A percentile compares a stretch with the other conserved stretches of the same genome.
Evolutionary conservation across 2,329 filamentous ascomycete genomes (phyloP).

Genomic region (Coniochaeta sp.): DNA sequence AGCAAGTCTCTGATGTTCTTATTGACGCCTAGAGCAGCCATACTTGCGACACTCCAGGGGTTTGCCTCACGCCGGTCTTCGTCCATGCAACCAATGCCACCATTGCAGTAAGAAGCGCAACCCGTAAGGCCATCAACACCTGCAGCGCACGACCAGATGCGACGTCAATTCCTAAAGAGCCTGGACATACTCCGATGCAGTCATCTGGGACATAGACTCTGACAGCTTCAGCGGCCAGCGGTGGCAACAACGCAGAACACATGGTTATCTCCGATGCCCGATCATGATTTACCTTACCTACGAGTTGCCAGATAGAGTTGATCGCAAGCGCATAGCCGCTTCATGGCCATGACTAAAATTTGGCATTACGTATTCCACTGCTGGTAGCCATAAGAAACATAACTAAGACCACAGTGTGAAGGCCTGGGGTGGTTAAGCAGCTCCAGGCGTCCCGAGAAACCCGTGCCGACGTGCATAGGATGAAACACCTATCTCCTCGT

Average conservation of each 20-base stretch:
- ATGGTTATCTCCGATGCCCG: too few relatives aligned
- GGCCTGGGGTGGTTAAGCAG: too few relatives aligned
- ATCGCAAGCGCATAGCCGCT: too few relatives aligned
- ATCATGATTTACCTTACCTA: too few relatives aligned
- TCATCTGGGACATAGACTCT: not conserved
- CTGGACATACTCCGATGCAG: not conserved
- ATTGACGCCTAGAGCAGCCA: conserved; percentile 2
- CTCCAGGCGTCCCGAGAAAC: not conserved
- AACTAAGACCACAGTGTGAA: too few relatives aligned
- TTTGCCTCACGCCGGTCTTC: conserved; percentile 4
- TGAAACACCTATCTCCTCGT: not conserved
- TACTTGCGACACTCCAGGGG: conserved; percentile 6
- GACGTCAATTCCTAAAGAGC: not conserved
- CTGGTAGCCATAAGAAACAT: too few relatives aligned
- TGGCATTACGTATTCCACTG: too few relatives aligned
- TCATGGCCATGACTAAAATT: too few relatives aligned
- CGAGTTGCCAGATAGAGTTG: too few relatives aligned
- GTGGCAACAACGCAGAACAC: not conserved
- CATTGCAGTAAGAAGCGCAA: not conserved
- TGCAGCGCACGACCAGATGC: not conserved
- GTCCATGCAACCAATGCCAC: not conserved
- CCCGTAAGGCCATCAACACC: not conserved
- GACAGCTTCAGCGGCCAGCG: not conserved
- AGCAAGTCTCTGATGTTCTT: not conserved
- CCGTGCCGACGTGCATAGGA: not conserved